phyloP scores from a whole-genome alignment of 495 filamentous ascomycete species.

The Annulohypoxylon moriforme region DNA sequence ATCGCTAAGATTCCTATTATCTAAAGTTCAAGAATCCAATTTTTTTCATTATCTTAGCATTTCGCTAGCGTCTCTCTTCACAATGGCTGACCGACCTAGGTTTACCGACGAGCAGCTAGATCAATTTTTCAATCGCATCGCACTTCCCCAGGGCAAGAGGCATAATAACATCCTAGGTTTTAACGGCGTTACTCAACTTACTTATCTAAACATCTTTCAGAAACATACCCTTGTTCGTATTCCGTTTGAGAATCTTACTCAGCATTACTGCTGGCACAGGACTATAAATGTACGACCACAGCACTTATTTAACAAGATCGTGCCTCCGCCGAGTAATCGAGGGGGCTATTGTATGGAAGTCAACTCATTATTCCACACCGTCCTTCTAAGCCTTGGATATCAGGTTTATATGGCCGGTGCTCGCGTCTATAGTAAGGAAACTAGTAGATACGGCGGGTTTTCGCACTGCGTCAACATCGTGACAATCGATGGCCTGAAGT shows the following conservation, averaged over 20 bases:
- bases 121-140: conserved; percentile 55
- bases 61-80: neutral
- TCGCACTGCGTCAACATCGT: conserved; percentile 79
- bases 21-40: neutral
- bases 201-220: conserved; percentile 46
- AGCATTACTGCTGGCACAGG: conserved; percentile 62
- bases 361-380: conserved; percentile 72
- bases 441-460: conserved; percentile 25
- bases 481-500: conserved; percentile 61
- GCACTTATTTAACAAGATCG: conserved; percentile 72
- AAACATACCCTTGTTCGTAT: conserved; percentile 67
- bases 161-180: neutral
- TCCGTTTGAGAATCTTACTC: conserved; percentile 76
- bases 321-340: conserved; percentile 49
- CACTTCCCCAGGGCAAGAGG: neutral
- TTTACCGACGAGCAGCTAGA: conserved; percentile 25
- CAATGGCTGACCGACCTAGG: conserved; percentile 26
- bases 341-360: conserved; percentile 86
- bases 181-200: neutral
- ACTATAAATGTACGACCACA: conserved; percentile 66
- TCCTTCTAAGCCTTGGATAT: conserved; percentile 73
- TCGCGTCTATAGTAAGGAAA: conserved; percentile 44
- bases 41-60: neutral
- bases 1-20: neutral
- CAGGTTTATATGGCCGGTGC: conserved; percentile 60